Base-by-base conservation (phyloP, 1,139 yeast genomes). In the Nematodospora anomalae region DNA sequence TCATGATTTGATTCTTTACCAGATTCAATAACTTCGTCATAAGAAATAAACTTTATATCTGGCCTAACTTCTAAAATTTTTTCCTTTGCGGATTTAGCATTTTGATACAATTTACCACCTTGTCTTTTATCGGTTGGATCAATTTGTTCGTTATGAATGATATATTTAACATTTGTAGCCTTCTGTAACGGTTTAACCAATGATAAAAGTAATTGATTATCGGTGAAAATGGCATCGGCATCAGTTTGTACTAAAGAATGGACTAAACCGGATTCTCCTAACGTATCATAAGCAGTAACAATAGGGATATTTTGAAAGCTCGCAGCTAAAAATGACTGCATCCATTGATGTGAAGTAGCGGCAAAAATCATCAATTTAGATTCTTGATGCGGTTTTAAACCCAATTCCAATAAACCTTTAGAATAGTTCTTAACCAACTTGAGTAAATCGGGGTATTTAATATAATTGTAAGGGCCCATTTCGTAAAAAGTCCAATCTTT, bases 231-330 rank as follows among this genome's bases (percentile, higher is more conserved):
- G 11, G 82, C 96, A 36, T 62, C 72, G 16, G 96, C 79, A 33
- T 73, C 86, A 5, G 97, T 87, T 65, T 90, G 87, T 30, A 75
- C 71, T 56, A 92, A 71, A 5, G 97, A 88, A 61, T 86, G 95
- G 42, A 83, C 84, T 56, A 92, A 74, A 25, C 98, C 99, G 28
- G 77, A 76, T 60, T 89, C 95, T 42, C 98, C 98, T 47, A 92
- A 73, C 26, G 98, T 90, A 61, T 92, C 99, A 62, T 92, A 92
- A 26, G 98, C 97, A 20, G 99, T 94, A 30, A 89, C 98, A 44
- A 86, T 76, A 16, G 97, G 87, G 43, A 94, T 80, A 36, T 78
- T 66, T 62, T 89, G 96, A 41, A 88, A 67, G 51, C 79, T 76
- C 36, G 86, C 74, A 11, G 90, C 96, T 47, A 89, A 62, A 47